phyloP scores from a whole-genome alignment of 1,284 basidiomycete genomes.

The Ceratobasidium sp. region DNA sequence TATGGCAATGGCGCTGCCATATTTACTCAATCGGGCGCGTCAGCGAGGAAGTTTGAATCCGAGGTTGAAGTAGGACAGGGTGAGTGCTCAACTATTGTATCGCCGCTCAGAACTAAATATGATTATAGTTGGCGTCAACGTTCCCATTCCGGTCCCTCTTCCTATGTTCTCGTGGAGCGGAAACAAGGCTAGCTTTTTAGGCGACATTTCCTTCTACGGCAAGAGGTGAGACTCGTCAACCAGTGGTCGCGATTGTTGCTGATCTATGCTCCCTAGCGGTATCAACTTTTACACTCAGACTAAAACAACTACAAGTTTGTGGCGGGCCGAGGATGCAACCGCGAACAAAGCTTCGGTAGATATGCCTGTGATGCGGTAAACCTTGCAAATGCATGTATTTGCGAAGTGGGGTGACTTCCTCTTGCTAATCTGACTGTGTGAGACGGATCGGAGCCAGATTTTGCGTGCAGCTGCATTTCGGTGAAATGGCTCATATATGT shows the following conservation, averaged over 20 bases:
- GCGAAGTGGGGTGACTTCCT: too few relatives aligned
- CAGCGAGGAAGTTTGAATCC: constrained; percentile 91
- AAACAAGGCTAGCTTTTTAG: constrained; percentile 87
- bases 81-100: constrained; percentile 7
- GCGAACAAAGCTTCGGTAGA: constrained; percentile 76
- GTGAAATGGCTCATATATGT: too few relatives aligned
- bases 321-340: constrained; percentile 82
- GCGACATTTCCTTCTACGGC: constrained; percentile 90
- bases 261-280: constrained; percentile 56
- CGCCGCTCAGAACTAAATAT: neutral
- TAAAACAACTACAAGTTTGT: constrained; percentile 85
- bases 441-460: too few relatives aligned
- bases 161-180: constrained; percentile 95
- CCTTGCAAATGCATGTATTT: neutral
- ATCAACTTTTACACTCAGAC: constrained; percentile 92
- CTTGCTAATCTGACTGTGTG: too few relatives aligned
- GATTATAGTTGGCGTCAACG: constrained; percentile 79
- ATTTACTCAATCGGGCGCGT: constrained; percentile 96
- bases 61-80: constrained; percentile 88
- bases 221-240: constrained; percentile 60
- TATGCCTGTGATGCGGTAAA: constrained; percentile 73
- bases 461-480: too few relatives aligned
- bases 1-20: constrained; percentile 97
- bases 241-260: neutral
- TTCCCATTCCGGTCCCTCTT: constrained; percentile 88